A percentile compares a stretch with the other conserved stretches of the same genome.
Conservation (phyloP, 116 monocot genomes). For the Papilionanthe hybrid region DNA sequence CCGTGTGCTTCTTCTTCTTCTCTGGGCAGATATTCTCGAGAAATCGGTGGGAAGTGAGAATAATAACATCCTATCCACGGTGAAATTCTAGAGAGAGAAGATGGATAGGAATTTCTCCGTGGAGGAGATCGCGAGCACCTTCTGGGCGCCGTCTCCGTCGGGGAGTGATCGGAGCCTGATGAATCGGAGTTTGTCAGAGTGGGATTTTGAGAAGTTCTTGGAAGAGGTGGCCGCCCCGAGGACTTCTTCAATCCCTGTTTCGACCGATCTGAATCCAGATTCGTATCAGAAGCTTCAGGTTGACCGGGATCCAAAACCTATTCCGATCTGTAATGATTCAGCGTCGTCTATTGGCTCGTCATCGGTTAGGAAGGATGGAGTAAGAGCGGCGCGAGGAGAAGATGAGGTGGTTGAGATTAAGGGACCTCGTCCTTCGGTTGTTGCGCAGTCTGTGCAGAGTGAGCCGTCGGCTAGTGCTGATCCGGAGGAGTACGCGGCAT, state of each 20-base stretch:
- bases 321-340: not conserved
- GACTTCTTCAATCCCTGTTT: not conserved
- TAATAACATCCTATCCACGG: too few species aligned
- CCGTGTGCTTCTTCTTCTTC: not conserved
- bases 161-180: constrained; percentile 21
- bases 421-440: constrained; percentile 8
- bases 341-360: constrained; percentile 10
- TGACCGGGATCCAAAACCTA: constrained; percentile 11
- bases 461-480: constrained; percentile 18
- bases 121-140: constrained; percentile 66
- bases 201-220: constrained; percentile 90
- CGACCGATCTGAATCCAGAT: not conserved
- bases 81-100: not conserved
- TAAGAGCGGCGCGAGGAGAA: constrained; percentile 40
- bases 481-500: constrained; percentile 40
- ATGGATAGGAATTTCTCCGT: constrained; percentile 72
- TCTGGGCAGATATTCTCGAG: not conserved
- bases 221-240: constrained; percentile 19
- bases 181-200: constrained; percentile 74
- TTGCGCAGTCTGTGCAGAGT: not conserved
- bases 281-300: constrained; percentile 8
- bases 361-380: constrained; percentile 4
- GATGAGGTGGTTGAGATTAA: constrained; percentile 25
- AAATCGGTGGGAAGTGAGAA: too few species aligned
- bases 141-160: constrained; percentile 48